Evolutionary conservation across 2,329 filamentous ascomycete species (phyloP).

Genomic region (Onygena corvina): DNA sequence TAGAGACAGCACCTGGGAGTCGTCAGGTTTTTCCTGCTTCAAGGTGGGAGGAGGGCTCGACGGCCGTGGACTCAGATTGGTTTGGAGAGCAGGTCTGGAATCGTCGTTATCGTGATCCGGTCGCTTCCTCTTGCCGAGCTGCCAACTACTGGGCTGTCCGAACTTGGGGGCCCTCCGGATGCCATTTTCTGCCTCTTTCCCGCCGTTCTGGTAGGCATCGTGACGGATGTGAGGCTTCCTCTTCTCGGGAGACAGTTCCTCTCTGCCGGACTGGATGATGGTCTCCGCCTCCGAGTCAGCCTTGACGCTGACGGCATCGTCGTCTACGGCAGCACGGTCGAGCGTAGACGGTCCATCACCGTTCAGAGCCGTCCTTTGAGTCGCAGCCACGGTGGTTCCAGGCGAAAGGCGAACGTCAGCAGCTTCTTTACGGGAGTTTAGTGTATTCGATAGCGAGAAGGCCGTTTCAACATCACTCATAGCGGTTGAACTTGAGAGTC

Average conservation of each 20-base stretch:
- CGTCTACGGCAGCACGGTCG: constrained; percentile 10
- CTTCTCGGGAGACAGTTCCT: constrained; percentile 37
- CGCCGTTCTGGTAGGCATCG: constrained; percentile 10
- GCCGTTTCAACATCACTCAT: constrained; percentile 38
- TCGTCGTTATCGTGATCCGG: constrained; percentile 21
- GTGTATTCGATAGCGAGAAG: constrained; percentile 17
- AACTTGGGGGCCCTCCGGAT: constrained; percentile 10
- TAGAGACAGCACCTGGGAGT: constrained; percentile 20
- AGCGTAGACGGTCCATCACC: constrained; percentile 3
- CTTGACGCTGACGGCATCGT: constrained; percentile 28
- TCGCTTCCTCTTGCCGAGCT: constrained; percentile 24
- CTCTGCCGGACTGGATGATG: constrained; percentile 37
- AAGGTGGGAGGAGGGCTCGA: constrained; percentile 23
- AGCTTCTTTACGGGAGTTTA: background rate
- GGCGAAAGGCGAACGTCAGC: background rate
- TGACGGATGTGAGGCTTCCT: constrained; percentile 33
- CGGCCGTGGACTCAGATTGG: constrained; percentile 19
- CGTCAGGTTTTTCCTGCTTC: constrained; percentile 29
- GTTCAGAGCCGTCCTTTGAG: background rate
- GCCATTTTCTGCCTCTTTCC: constrained; percentile 22
- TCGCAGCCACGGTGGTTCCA: constrained; percentile 6
- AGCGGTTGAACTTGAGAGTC: constrained; percentile 34
- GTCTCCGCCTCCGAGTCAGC: constrained; percentile 40
- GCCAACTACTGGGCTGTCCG: constrained; percentile 19
- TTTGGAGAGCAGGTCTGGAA: constrained; percentile 18